Evolutionary conservation across 208 protist genomes (phyloP), one percentile per base, ranked within the genome.

Genomic region (Trypanosoma lewisi): DNA sequence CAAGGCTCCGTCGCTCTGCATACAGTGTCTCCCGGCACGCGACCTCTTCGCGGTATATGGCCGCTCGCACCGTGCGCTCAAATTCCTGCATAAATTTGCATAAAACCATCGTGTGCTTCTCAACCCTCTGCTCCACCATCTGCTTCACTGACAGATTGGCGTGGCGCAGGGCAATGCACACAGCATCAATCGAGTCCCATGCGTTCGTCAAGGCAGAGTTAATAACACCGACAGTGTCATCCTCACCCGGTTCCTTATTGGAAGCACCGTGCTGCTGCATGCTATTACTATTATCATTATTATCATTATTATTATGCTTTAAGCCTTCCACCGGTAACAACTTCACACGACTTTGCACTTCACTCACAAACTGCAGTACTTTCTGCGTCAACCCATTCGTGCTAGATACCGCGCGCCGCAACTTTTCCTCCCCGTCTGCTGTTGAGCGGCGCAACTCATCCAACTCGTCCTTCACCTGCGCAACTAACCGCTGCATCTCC

Each of bases 111-210:
- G 50, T 48, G 3, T 41, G n/a, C 14, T 27, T 8, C 34, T 61
- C 27, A 25, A 45, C 2, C 5, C 31, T 19, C n/a, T 52, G 28
- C 12, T 50, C 37, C 44, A 30, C 16, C 45, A 52, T 39, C 28
- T 58, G 31, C 17, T 23, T 17, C 14, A 39, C 37, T 30, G 14
- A n/a, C 2, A 21, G 14, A 55, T 60, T 34, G 2, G 54, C 19
- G 21, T 42, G 16, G 0, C 60, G 44, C 47, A 36, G 48, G 17
- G 42, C 56, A 25, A 62, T 37, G 27, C 44, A 62, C 25, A 62
- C 19, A 48, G 56, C 56, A 37, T 62, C 56, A 25, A 62, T 44
- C 8, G n/a, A 62, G 17, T 62, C 56, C 56, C 56, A 62, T 0
- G 56, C 42, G 33, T 62, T 31, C n/a, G 27, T 41, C 28, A 62